These are phyloP conservation scores for Cercospora sesami DNA, from an alignment of 2,329 filamentous ascomycete species.

Conservation along the genomic window DNA sequence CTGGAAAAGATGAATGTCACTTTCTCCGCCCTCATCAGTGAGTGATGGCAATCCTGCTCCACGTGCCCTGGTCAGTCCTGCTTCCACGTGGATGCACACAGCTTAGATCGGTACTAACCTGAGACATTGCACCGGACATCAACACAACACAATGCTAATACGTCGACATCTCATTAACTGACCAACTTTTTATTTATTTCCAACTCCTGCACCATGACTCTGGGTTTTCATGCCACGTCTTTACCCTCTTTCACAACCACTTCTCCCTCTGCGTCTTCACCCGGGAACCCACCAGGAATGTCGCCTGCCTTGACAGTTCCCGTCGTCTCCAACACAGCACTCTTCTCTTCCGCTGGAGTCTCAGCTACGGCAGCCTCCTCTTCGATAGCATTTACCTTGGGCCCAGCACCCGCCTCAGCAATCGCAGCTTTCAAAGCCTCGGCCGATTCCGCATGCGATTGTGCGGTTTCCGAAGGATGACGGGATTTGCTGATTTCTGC, in stretches of 20 bases:
- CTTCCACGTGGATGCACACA: neutral
- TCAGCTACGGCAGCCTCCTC: conserved; percentile 10
- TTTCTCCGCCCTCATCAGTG: neutral
- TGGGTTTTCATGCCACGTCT: neutral
- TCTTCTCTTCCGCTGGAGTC: conserved; percentile 16
- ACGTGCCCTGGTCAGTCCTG: neutral
- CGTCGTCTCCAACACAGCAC: conserved; percentile 21
- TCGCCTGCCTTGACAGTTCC: conserved; percentile 31
- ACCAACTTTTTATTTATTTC: neutral
- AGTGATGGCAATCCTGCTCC: neutral
- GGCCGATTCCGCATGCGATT: conserved; percentile 24
- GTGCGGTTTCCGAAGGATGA: conserved; percentile 22
- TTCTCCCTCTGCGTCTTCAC: conserved; percentile 33
- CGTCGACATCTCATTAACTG: neutral
- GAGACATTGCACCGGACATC: neutral
- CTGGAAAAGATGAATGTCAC: neutral
- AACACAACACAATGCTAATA: neutral
- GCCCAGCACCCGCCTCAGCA: conserved; percentile 27
- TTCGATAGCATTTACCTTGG: conserved; percentile 19
- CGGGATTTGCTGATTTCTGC: conserved; percentile 25
- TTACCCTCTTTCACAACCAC: conserved; percentile 36
- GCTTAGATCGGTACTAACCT: neutral
- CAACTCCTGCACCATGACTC: neutral
- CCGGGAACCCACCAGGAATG: conserved; percentile 36
- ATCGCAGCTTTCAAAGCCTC: conserved; percentile 30